Conservation (phyloP, 352 stramenopile species). For the Phytophthora constricta region DNA sequence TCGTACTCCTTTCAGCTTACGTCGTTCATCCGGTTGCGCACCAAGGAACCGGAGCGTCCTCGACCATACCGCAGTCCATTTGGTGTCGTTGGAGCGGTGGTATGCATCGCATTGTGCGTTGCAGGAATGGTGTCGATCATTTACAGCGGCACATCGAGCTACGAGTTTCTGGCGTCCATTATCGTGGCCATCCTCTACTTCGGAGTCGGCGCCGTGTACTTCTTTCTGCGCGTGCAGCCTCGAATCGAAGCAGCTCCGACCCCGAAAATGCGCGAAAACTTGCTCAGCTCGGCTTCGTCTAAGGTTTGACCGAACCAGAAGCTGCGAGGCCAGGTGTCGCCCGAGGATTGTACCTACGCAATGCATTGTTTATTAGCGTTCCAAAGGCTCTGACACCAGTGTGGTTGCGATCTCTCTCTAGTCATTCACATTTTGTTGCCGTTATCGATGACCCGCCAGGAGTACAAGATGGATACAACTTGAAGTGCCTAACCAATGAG, state of each 20-base stretch:
- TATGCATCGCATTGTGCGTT: conserved; percentile 55
- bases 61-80: conserved; percentile 69
- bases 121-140: conserved; percentile 68
- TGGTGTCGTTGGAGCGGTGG: conserved; percentile 50
- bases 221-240: conserved; percentile 47
- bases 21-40: conserved; percentile 63
- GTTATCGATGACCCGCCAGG: too few species aligned
- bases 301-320: conserved; percentile 15
- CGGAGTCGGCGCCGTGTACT: conserved; percentile 51
- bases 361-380: too few species aligned
- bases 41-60: conserved; percentile 52
- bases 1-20: conserved; percentile 67
- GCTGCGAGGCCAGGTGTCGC: too few species aligned
- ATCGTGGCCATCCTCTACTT: conserved; percentile 67
- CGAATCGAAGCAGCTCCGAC: conserved; percentile 36
- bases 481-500: too few species aligned
- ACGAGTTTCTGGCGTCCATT: conserved; percentile 70
- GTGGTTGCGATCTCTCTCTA: too few species aligned
- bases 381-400: too few species aligned
- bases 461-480: too few species aligned
- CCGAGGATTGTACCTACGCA: too few species aligned
- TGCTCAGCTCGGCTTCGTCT: conserved; percentile 43
- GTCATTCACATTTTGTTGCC: too few species aligned
- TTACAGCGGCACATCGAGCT: conserved; percentile 63
- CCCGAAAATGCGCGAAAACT: conserved; percentile 52